A percentile compares a stretch with the other conserved stretches of the same genome.
Evolutionary conservation across 768 basidiomycete genomes (phyloP).

Genomic region (button mushroom (Agaricus bisporus)): DNA sequence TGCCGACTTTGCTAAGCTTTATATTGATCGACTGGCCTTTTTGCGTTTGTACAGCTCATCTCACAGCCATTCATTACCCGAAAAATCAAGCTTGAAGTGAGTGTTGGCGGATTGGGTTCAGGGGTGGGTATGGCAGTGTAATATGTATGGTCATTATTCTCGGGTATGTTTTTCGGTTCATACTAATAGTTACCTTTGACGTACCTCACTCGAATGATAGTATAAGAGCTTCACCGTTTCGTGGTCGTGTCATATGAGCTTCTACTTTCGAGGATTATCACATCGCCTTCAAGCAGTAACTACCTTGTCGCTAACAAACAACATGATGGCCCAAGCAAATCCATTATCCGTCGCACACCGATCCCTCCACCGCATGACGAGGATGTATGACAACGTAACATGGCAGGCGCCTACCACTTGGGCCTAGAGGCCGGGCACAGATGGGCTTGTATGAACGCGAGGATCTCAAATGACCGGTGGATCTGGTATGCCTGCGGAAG

Average conservation of each 20-base stretch:
- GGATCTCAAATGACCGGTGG: too few species aligned
- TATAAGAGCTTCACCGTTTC: slow-evolving; percentile 46
- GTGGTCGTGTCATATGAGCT: slow-evolving; percentile 70
- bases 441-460: too few species aligned
- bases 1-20: slow-evolving; percentile 65
- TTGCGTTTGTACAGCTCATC: slow-evolving; percentile 40
- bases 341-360: too few species aligned
- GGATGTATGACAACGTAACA: too few species aligned
- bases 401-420: too few species aligned
- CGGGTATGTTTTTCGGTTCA: slow-evolving; percentile 42
- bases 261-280: slow-evolving; percentile 63
- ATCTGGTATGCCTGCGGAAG: too few species aligned
- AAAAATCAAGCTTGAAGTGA: slow-evolving; percentile 58
- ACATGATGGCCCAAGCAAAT: too few species aligned
- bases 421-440: too few species aligned
- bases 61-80: slow-evolving; percentile 46
- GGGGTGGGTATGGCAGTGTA: slow-evolving; percentile 84
- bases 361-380: too few species aligned
- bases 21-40: slow-evolving; percentile 42
- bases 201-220: slow-evolving; percentile 27
- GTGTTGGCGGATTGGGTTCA: slow-evolving; percentile 66
- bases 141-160: slow-evolving; percentile 76
- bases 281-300: too few species aligned
- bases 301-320: too few species aligned
- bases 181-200: background rate